phyloP scores from a whole-genome alignment of 176 grass and related monocot species.

The Paspalum vaginatum region DNA sequence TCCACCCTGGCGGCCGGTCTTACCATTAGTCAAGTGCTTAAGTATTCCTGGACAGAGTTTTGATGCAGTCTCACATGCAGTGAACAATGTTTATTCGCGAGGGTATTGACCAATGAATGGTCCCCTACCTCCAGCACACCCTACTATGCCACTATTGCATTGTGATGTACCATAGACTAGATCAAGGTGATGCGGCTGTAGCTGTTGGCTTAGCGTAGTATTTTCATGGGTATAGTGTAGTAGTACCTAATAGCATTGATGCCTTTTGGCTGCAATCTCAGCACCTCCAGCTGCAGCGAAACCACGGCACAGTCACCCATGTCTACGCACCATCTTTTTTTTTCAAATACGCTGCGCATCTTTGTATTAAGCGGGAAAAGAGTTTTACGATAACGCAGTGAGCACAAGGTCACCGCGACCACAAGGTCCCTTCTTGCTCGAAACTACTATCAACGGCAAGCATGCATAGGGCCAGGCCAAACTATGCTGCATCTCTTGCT shows the following conservation, averaged over 20 bases:
- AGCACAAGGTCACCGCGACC: too few relatives aligned
- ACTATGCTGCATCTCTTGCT: background rate
- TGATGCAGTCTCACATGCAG: conserved; percentile 48
- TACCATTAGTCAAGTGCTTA: conserved; percentile 6
- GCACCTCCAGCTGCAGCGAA: background rate
- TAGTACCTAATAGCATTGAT: conserved; percentile 24
- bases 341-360: too few relatives aligned
- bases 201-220: background rate
- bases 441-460: background rate
- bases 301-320: background rate
- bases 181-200: conserved; percentile 17
- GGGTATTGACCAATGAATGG: conserved; percentile 42
- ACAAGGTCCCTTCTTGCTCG: background rate
- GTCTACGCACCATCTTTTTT: background rate
- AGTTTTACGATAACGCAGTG: too few relatives aligned
- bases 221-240: background rate
- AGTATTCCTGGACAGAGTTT: conserved; percentile 32
- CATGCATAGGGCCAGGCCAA: background rate
- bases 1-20: background rate
- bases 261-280: background rate
- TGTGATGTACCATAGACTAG: background rate
- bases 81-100: conserved; percentile 20
- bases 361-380: too few relatives aligned
- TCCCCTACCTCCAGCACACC: conserved; percentile 1
- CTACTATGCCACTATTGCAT: conserved; percentile 16